phyloP scores from a whole-genome alignment of 1,284 basidiomycete genomes.

The Leccinum subrobustum region DNA sequence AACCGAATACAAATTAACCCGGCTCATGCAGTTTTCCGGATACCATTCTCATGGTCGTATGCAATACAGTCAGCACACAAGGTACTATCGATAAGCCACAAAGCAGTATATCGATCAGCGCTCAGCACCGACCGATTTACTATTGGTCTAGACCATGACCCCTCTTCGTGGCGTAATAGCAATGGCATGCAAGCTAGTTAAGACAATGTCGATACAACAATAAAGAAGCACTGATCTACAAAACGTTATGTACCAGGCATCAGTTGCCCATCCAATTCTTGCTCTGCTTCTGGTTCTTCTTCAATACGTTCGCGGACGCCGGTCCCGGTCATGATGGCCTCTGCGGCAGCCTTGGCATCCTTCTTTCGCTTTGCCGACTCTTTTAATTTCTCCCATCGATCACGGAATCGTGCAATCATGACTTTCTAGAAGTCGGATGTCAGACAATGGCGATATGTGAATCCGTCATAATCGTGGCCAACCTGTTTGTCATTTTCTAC shows the following conservation, averaged over 20 bases:
- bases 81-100: neutral
- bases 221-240: conserved; percentile 3
- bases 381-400: conserved; percentile 87
- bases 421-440: conserved; percentile 55
- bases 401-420: conserved; percentile 81
- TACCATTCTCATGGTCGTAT: conserved; percentile 11
- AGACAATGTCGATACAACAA: conserved; percentile 17
- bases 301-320: conserved; percentile 64
- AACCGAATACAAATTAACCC: neutral
- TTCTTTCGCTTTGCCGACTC: conserved; percentile 83
- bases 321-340: conserved; percentile 42
- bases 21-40: neutral
- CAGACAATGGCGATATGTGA: conserved; percentile 9
- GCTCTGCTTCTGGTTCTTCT: conserved; percentile 76
- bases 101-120: neutral
- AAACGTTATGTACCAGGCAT: conserved; percentile 5
- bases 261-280: conserved; percentile 36
- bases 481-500: conserved; percentile 85
- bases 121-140: neutral
- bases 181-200: conserved; percentile 13
- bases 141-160: neutral
- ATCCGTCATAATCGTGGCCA: conserved; percentile 25
- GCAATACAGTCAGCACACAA: neutral
- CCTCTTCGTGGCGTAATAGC: neutral
- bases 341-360: conserved; percentile 70